Evolutionary conservation across 78 protist genomes (phyloP), one percentile per base, ranked within the genome.

Genomic region (Monocercomonoides exilis): DNA sequence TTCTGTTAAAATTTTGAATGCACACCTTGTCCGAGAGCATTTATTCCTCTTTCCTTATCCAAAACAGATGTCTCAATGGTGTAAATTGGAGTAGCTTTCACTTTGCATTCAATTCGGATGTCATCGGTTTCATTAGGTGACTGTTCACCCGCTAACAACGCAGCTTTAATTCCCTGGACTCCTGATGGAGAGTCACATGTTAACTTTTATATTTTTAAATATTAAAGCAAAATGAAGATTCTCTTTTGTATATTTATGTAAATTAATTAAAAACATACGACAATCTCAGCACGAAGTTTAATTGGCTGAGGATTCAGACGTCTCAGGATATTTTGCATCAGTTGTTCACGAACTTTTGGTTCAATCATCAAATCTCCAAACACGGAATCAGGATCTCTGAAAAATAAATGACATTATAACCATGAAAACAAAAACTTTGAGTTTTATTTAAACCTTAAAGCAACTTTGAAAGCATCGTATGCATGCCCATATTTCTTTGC

Each of bases 151-250:
- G 91, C 92, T 38, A 21, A 1, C 45, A 98, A 93, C 1, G 98
- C 94, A 0, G 41, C 77, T 87, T 93, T 93, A 88, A 98, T 92
- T 1, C 98, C 97, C 4, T 96, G 96, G 81, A 98, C 92, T 44
- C 99, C 99, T 85, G 92, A 98, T 86, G 90, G 90, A 29, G 89
- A 84, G 86, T 90, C 94, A 95, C 99, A 97, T 21, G 96, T 85
- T 35, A n/a, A 94, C 92, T n/a, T 81, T n/a, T 21, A 21, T 21
- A 6, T 5, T 79, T 21, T 4, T 32, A 41, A 32, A 4, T 6
- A 79, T 79, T 21, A 4, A 38, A 41, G 4, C 45, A 21, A 41
- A 4, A 21, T 5, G 6, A 6, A 32, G 43, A 4, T 6, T 79
- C 82, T 6, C n/a, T n/a, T n/a, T n/a, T n/a, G n/a, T n/a, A n/a